Base-by-base conservation (phyloP, 2,329 filamentous ascomycete genomes). In the Fusarium goolgardi region DNA sequence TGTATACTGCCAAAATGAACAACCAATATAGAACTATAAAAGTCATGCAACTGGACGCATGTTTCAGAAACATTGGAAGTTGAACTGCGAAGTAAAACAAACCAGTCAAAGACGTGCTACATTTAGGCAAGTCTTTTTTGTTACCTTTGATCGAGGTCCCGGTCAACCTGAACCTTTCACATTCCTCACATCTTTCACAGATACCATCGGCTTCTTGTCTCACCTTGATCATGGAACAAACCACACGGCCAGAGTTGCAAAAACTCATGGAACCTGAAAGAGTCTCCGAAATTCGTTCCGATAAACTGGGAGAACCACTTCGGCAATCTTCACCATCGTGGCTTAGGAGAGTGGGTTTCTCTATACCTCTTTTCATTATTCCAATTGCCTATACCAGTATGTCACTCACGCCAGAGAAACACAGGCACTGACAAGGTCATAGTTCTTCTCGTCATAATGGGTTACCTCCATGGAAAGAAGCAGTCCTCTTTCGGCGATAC, bases 231-330 rank as follows among this genome's bases (percentile, higher is more conserved):
- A 52, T 53, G 37, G 6, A 44, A 1, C 16, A 45, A 34, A 34
- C 37, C 7, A 8, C 3, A 1, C 25, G 3, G 0, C 6, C 23
- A 12, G 50, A 34, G 21, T 20, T 54, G 21, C 44, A 0, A 34
- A 46, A 13, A 1, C 40, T 27, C 29, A 34, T 47, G 0, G 12
- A 2, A 25, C 12, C 20, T 29, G 25, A 21, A 23, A 23, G 23
- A 10, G 7, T 29, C 21, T 23, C 49, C 2, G 6, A 16, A 1
- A 1, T 15, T 6, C n/a, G 11, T 0, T 8, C 27, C 2, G 2
- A 21, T 12, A 5, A 16, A 8, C 3, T 6, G 3, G 16, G 20
- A 35, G 13, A 25, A 1, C 1, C 53, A 1, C 53, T 55, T 8
- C 23, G 3, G 1, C 10, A 10, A 1, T n/a, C 54, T 53, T 43